Evolutionary conservation across 176 grass and related monocot species (phyloP).

Genomic region (Themeda triandra): DNA sequence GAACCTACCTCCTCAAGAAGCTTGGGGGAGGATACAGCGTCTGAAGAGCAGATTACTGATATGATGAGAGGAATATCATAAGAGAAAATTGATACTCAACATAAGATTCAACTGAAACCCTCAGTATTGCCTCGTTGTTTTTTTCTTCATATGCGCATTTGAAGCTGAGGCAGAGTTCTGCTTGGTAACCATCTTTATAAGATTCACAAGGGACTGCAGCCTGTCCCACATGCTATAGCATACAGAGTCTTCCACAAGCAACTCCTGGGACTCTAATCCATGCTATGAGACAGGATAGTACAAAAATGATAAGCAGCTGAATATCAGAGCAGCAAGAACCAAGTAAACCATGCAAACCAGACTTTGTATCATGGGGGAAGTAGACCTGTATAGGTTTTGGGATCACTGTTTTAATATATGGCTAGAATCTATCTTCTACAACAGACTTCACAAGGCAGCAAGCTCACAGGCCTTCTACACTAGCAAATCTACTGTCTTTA

Average conservation of each 20-base stretch:
- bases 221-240: constrained; percentile 75
- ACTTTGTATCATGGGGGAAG: background rate
- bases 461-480: constrained; percentile 83
- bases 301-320: background rate
- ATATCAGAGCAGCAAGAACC: constrained; percentile 9
- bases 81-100: background rate
- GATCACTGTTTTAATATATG: constrained; percentile 81
- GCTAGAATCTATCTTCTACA: constrained; percentile 93
- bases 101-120: background rate
- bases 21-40: background rate
- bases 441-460: constrained; percentile 93
- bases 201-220: constrained; percentile 50
- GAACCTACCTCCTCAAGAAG: background rate
- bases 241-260: constrained; percentile 75
- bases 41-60: background rate
- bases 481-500: constrained; percentile 92
- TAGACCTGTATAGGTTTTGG: constrained; percentile 93
- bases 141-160: constrained; percentile 30
- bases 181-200: constrained; percentile 74
- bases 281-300: constrained; percentile 85
- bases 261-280: constrained; percentile 77
- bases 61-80: background rate
- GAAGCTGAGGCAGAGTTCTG: constrained; percentile 35
- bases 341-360: background rate
- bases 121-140: constrained; percentile 17